Evolutionary conservation across 2,329 filamentous ascomycete species (phyloP).

Genomic region (Aspergillus udagawae): DNA sequence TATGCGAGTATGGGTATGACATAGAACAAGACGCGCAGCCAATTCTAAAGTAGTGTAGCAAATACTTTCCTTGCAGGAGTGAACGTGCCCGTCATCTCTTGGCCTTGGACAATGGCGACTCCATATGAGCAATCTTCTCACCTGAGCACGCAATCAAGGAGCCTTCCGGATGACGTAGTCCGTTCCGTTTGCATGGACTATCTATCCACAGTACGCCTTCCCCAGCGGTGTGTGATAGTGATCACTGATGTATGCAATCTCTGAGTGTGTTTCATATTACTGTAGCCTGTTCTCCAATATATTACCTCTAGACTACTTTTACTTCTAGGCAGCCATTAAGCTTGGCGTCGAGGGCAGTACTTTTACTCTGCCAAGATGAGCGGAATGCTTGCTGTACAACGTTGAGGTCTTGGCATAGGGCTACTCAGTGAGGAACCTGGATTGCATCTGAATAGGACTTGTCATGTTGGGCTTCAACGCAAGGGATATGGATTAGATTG

Average conservation of each 20-base stretch:
- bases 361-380: neutral
- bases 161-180: neutral
- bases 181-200: neutral
- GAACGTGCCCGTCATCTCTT: neutral
- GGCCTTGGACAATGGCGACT: neutral
- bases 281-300: neutral
- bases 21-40: too few relatives aligned
- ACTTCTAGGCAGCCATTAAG: too few relatives aligned
- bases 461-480: neutral
- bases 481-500: neutral
- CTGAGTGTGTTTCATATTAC: too few relatives aligned
- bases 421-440: neutral
- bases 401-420: neutral
- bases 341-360: neutral
- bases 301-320: too few relatives aligned
- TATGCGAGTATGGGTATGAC: neutral
- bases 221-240: neutral
- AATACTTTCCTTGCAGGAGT: neutral
- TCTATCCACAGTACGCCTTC: neutral
- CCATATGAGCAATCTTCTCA: conserved; percentile 1
- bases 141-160: conserved; percentile 16
- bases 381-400: neutral
- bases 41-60: neutral
- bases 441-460: neutral
- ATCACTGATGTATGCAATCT: neutral